Conservation (phyloP, 2,329 filamentous ascomycete species). For the Nothophaeocryptopus gaeumannii region DNA sequence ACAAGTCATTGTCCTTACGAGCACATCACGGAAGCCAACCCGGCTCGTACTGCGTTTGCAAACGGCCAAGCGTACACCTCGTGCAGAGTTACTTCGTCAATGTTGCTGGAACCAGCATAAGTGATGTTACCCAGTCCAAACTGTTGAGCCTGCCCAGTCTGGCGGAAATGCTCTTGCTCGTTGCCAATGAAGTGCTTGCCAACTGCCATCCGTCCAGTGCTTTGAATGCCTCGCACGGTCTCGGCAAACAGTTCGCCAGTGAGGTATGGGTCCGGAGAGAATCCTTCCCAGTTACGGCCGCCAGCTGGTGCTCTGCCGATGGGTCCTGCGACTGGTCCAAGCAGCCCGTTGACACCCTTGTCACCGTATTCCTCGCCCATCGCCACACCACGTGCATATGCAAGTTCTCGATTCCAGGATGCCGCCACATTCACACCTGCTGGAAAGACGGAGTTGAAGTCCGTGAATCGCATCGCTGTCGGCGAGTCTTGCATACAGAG, state of each 20-base stretch:
- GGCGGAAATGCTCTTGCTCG: constrained; percentile 72
- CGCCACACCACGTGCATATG: constrained; percentile 64
- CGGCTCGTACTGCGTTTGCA: constrained; percentile 49
- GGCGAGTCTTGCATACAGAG: constrained; percentile 85
- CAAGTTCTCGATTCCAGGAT: constrained; percentile 73
- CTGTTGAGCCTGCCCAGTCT: constrained; percentile 45
- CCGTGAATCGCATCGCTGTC: constrained; percentile 71
- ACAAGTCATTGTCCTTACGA: constrained; percentile 48
- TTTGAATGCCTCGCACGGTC: constrained; percentile 75
- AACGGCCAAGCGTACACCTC: constrained; percentile 44
- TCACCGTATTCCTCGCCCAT: constrained; percentile 73
- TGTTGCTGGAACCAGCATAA: constrained; percentile 51
- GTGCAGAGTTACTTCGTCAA: constrained; percentile 60
- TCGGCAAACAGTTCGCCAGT: constrained; percentile 55
- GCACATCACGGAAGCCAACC: constrained; percentile 52
- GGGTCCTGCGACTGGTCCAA: constrained; percentile 75
- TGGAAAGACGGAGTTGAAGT: constrained; percentile 79
- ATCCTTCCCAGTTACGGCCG: constrained; percentile 43
- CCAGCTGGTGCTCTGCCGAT: constrained; percentile 55
- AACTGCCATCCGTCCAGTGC: constrained; percentile 76
- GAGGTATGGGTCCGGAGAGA: constrained; percentile 71
- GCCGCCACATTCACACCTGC: constrained; percentile 75
- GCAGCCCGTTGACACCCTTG: constrained; percentile 71
- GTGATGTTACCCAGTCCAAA: constrained; percentile 53
- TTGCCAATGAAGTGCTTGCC: constrained; percentile 75